A percentile compares a stretch with the other conserved stretches of the same genome.
Evolutionary conservation across 768 basidiomycete genomes (phyloP).

Genomic region (Hygrophorus pudorinus): DNA sequence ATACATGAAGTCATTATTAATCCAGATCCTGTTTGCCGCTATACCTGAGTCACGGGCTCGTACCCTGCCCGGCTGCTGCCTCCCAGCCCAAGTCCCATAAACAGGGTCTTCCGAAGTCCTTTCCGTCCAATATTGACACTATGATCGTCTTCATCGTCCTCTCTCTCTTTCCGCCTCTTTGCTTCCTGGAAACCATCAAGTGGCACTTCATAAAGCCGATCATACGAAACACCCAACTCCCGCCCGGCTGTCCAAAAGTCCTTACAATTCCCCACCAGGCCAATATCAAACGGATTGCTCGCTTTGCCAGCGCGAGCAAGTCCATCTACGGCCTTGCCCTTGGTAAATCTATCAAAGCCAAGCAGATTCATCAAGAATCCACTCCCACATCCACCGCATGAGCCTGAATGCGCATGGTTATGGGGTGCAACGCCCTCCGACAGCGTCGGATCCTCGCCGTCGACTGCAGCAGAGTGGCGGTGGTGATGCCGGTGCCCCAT

Average conservation of each 20-base stretch:
- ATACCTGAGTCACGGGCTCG: slow-evolving; percentile 59
- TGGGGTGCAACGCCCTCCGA: slow-evolving; percentile 24
- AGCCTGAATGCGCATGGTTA: slow-evolving; percentile 37
- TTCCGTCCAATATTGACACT: slow-evolving; percentile 14
- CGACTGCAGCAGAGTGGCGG: slow-evolving; percentile 19
- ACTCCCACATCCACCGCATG: slow-evolving; percentile 35
- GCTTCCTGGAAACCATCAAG: slow-evolving; percentile 75
- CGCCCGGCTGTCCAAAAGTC: slow-evolving; percentile 91
- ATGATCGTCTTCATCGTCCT: slow-evolving; percentile 44
- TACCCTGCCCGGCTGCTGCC: slow-evolving; percentile 48
- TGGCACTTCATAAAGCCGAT: slow-evolving; percentile 82
- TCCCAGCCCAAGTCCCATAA: slow-evolving; percentile 47
- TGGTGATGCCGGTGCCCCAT: slow-evolving; percentile 67
- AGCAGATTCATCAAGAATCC: slow-evolving; percentile 83
- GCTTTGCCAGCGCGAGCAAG: slow-evolving; percentile 67
- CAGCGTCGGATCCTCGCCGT: slow-evolving; percentile 36
- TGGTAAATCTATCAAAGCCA: slow-evolving; percentile 91
- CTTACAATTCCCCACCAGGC: slow-evolving; percentile 66
- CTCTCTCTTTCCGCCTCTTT: slow-evolving; percentile 46
- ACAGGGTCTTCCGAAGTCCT: slow-evolving; percentile 36
- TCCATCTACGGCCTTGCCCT: slow-evolving; percentile 81
- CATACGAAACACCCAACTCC: slow-evolving; percentile 87
- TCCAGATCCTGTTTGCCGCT: no score
- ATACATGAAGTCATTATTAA: no score
- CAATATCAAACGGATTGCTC: slow-evolving; percentile 88